Evolutionary conservation across 768 basidiomycete species (phyloP).

Genomic region (Tricholoma terreum): DNA sequence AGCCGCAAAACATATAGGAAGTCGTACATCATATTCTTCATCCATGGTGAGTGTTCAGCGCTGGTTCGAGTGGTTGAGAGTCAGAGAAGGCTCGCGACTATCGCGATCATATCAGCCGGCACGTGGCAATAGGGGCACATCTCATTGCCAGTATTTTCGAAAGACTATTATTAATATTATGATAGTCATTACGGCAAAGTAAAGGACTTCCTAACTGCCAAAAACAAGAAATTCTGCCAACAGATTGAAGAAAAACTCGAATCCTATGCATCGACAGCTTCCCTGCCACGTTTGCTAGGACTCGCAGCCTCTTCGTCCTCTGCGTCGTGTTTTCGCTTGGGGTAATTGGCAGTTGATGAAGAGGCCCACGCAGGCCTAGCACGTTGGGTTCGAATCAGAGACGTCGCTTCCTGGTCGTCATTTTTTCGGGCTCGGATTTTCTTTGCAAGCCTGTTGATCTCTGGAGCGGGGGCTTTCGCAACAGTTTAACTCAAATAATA

Average conservation of each 20-base stretch:
- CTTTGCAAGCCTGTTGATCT: conserved; percentile 33
- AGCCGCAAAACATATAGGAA: conserved; percentile 2
- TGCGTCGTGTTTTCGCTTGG: conserved; percentile 35
- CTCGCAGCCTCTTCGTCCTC: conserved; percentile 23
- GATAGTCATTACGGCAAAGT: not conserved
- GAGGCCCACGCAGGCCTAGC: conserved; percentile 30
- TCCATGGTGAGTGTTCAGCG: conserved; percentile 77
- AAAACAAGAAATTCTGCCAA: conserved; percentile 2
- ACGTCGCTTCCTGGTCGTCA: conserved; percentile 11
- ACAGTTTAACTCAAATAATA: conserved; percentile 1
- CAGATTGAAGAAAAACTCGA: not conserved
- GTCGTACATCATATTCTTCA: conserved; percentile 93
- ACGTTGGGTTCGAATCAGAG: conserved; percentile 23
- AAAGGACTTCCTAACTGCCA: not conserved
- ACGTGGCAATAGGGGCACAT: conserved; percentile 14
- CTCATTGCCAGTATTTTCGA: not conserved
- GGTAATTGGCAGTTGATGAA: conserved; percentile 19
- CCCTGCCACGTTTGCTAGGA: conserved; percentile 23
- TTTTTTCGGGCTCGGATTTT: conserved; percentile 33
- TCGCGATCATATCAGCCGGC: conserved; percentile 9
- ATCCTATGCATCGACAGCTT: conserved; percentile 11
- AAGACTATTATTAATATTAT: conserved; percentile 2
- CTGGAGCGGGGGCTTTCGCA: conserved; percentile 23
- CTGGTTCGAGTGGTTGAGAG: conserved; percentile 21
- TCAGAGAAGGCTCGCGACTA: not conserved